Conservation (phyloP, 176 grass and related monocot genomes). For the Hyparrhenia diplandra region DNA sequence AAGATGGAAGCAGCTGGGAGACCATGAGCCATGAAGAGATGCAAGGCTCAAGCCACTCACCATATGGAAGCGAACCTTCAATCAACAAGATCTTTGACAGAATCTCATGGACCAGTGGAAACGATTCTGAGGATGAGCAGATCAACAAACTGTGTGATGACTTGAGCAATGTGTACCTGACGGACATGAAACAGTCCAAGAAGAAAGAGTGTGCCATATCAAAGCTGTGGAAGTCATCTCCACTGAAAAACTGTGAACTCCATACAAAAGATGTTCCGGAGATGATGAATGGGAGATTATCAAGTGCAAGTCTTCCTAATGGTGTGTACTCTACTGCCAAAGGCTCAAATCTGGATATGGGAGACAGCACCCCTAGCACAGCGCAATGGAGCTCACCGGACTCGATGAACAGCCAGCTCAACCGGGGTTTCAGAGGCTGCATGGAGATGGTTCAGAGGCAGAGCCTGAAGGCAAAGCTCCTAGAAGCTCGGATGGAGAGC, state of each 20-base stretch:
- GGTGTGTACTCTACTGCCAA: conserved; percentile 42
- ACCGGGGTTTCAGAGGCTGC: conserved; percentile 66
- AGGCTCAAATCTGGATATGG: conserved; percentile 30
- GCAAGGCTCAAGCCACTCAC: conserved; percentile 57
- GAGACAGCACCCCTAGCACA: conserved; percentile 44
- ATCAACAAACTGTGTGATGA: conserved; percentile 15
- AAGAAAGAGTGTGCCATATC: conserved; percentile 78
- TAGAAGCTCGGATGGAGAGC: conserved; percentile 84
- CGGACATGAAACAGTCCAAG: conserved; percentile 43
- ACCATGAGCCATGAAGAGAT: conserved; percentile 68
- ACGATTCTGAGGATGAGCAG: conserved; percentile 21
- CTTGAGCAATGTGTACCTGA: conserved; percentile 17
- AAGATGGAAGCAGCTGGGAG: conserved; percentile 80
- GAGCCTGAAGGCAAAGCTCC: conserved; percentile 75
- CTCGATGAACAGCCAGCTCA: conserved; percentile 52
- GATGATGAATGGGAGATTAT: conserved; percentile 19
- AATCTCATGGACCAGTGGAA: conserved; percentile 43
- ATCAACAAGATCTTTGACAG: conserved; percentile 49
- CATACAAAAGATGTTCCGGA: conserved; percentile 5
- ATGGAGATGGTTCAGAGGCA: conserved; percentile 85
- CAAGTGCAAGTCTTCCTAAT: conserved; percentile 18
- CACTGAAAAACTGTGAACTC: conserved; percentile 46
- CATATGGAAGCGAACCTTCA: conserved; percentile 58
- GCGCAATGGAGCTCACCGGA: conserved; percentile 73
- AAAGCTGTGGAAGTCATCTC: conserved; percentile 68